Percentiles rank a stretch among this genome's conserved stretches.
phyloP scores from a whole-genome alignment of 1,284 basidiomycete genomes.

The Mycena citricolor region DNA sequence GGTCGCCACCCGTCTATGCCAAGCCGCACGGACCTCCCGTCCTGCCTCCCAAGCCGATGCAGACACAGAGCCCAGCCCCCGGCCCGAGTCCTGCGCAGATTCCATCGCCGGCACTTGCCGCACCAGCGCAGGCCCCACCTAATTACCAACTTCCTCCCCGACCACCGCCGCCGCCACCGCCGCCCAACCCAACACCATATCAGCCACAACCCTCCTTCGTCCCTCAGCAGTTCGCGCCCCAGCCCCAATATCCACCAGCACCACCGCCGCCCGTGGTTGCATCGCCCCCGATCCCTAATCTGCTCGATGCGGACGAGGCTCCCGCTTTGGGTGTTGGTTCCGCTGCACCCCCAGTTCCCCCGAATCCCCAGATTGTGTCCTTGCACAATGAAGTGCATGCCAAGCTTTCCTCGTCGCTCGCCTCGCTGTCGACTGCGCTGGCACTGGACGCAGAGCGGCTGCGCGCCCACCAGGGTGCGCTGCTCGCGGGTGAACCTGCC shows the following conservation, averaged over 20 bases:
- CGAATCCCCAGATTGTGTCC: constrained; percentile 83
- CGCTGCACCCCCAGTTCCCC: constrained; percentile 81
- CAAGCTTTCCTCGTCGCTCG: constrained; percentile 71
- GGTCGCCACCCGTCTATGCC: constrained; percentile 88
- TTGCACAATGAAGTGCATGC: constrained; percentile 82
- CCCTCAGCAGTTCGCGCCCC: neutral
- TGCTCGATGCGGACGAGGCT: constrained; percentile 45
- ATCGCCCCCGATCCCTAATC: constrained; percentile 39
- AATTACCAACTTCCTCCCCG: constrained; percentile 5
- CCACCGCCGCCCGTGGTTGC: constrained; percentile 21
- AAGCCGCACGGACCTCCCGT: constrained; percentile 53
- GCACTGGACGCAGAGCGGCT: constrained; percentile 74
- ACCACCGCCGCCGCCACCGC: constrained; percentile 23
- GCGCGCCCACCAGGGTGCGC: constrained; percentile 77
- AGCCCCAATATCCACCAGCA: neutral
- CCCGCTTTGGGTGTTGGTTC: constrained; percentile 37
- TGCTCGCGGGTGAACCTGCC: constrained; percentile 87
- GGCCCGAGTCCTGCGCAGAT: constrained; percentile 1
- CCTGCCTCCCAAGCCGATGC: constrained; percentile 16
- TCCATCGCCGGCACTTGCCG: constrained; percentile 7
- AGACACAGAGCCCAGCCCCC: constrained; percentile 17
- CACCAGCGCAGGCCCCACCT: constrained; percentile 7
- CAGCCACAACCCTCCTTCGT: constrained; percentile 21
- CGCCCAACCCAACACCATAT: constrained; percentile 18
- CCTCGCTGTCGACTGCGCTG: constrained; percentile 65